These are phyloP conservation scores for Fusarium neocosmosporiellum DNA, from an alignment of 2,329 filamentous ascomycete species.

Conservation along the genomic window DNA sequence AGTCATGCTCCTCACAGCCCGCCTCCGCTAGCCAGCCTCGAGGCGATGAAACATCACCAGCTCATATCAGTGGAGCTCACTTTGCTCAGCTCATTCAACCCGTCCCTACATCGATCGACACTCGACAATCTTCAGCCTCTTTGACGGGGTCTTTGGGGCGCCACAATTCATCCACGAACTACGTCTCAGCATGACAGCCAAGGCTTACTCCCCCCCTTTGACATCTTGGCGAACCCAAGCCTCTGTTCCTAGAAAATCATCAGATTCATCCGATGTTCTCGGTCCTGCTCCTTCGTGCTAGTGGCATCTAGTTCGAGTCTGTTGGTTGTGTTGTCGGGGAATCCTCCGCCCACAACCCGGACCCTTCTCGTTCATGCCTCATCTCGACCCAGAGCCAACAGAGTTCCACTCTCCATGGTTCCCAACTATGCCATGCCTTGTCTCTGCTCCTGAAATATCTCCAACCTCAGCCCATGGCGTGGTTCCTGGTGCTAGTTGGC, in stretches of 20 bases:
- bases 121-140: not conserved
- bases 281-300: not conserved
- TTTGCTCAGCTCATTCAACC: not conserved
- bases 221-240: not conserved
- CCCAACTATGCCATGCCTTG: not conserved
- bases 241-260: not conserved
- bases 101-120: not conserved
- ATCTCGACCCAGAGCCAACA: not conserved
- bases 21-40: not conserved
- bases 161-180: slow-evolving; percentile 1
- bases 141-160: not conserved
- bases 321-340: not conserved
- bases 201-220: not conserved
- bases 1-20: not conserved
- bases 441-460: not conserved
- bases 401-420: not conserved
- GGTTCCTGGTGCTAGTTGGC: not conserved
- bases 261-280: not conserved
- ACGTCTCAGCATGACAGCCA: not conserved
- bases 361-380: not conserved
- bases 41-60: slow-evolving; percentile 1
- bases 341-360: slow-evolving; percentile 1
- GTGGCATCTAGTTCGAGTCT: not conserved
- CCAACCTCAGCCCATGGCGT: not conserved
- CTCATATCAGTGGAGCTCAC: not conserved